Conservation (phyloP, 768 basidiomycete species). For the Leccinum incarnatum region DNA sequence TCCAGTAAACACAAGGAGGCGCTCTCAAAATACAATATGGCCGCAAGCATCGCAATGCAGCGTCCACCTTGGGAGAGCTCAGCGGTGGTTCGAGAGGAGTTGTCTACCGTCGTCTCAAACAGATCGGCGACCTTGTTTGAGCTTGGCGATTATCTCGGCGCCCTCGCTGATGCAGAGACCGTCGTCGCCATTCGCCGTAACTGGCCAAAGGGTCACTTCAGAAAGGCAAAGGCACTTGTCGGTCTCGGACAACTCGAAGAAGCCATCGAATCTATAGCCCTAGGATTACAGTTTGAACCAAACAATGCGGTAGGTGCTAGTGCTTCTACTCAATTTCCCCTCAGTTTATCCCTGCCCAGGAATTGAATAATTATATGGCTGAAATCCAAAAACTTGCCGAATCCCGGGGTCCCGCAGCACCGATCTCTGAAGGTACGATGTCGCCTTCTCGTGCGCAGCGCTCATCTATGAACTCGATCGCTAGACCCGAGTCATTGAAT, state of each 20-base stretch:
- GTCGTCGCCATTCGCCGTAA: slow-evolving; percentile 80
- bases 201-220: slow-evolving; percentile 96
- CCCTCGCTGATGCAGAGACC: slow-evolving; percentile 86
- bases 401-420: slow-evolving; percentile 1
- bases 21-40: slow-evolving; percentile 74
- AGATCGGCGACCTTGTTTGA: slow-evolving; percentile 86
- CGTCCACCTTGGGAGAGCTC: slow-evolving; percentile 91
- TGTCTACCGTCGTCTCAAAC: slow-evolving; percentile 87
- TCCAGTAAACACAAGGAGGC: slow-evolving; percentile 64
- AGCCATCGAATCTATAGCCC: slow-evolving; percentile 75
- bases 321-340: neutral
- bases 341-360: slow-evolving; percentile 21
- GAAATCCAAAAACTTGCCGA: slow-evolving; percentile 29
- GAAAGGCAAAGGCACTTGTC: slow-evolving; percentile 86
- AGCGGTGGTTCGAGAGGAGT: slow-evolving; percentile 81
- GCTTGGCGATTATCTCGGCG: slow-evolving; percentile 68
- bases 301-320: slow-evolving; percentile 48
- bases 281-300: slow-evolving; percentile 86
- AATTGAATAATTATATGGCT: slow-evolving; percentile 32
- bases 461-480: neutral
- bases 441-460: neutral
- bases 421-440: slow-evolving; percentile 1
- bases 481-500: neutral
- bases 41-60: slow-evolving; percentile 71
- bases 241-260: slow-evolving; percentile 68